These are phyloP conservation scores for Spongiforma sp. DNA, from an alignment of 1,284 basidiomycete genomes.

Conservation along the genomic window DNA sequence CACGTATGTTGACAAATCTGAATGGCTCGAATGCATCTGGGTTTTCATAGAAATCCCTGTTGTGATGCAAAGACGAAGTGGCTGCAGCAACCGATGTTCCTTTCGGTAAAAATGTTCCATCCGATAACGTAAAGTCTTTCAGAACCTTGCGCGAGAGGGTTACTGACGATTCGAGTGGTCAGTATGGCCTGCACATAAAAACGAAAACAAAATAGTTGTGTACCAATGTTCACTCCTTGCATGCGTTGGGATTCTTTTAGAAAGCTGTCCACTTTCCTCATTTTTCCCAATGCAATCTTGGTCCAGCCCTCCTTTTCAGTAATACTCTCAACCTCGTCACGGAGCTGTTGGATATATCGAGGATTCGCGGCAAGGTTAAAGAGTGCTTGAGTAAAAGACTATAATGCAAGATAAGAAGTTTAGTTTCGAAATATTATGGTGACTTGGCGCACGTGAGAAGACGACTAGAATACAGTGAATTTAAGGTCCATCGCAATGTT, in stretches of 20 bases:
- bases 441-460: conserved; percentile 18
- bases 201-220: not conserved
- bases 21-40: conserved; percentile 38
- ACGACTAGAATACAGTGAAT: conserved; percentile 5
- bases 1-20: conserved; percentile 33
- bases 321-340: conserved; percentile 47
- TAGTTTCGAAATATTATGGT: not conserved
- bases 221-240: conserved; percentile 35
- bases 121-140: conserved; percentile 45
- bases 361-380: conserved; percentile 26
- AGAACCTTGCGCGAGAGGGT: conserved; percentile 38
- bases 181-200: not conserved
- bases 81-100: conserved; percentile 38
- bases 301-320: conserved; percentile 48
- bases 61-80: conserved; percentile 27
- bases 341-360: conserved; percentile 43
- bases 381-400: conserved; percentile 42
- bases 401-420: not conserved
- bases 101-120: conserved; percentile 46
- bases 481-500: not conserved
- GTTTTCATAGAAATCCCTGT: conserved; percentile 31
- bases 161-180: conserved; percentile 25
- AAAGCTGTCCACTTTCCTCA: conserved; percentile 54
- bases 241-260: conserved; percentile 44
- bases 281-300: conserved; percentile 43